Conservation (phyloP, 805 yeast genomes). For the Peterozyma toletana region DNA sequence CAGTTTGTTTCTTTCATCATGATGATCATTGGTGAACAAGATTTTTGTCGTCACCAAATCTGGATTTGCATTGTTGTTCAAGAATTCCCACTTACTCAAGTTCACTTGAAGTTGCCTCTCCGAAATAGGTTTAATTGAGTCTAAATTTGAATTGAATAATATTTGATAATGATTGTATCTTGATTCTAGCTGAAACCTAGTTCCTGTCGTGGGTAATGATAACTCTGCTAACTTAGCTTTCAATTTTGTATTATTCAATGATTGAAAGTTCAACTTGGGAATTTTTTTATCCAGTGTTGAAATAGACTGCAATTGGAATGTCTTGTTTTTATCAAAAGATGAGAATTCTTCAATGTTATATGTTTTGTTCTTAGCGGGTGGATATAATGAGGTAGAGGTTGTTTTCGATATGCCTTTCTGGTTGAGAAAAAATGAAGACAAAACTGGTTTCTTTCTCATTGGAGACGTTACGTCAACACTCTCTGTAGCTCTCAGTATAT, state of each 20-base stretch:
- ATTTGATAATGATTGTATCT: constrained; percentile 74
- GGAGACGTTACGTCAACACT: constrained; percentile 13
- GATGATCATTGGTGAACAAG: background rate
- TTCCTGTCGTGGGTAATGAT: constrained; percentile 56
- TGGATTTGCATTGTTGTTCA: constrained; percentile 15
- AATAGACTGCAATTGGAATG: constrained; percentile 17
- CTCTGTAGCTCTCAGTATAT: constrained; percentile 4
- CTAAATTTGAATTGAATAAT: constrained; percentile 76
- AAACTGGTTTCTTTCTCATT: constrained; percentile 2
- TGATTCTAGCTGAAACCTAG: constrained; percentile 53
- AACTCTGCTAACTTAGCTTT: constrained; percentile 49
- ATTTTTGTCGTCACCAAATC: constrained; percentile 13
- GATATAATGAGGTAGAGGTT: constrained; percentile 6
- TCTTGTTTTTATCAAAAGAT: constrained; percentile 23
- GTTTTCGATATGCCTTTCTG: background rate
- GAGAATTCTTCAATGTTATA: constrained; percentile 15
- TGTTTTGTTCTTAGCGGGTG: constrained; percentile 11
- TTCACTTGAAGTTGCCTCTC: constrained; percentile 47
- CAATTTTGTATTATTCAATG: constrained; percentile 51
- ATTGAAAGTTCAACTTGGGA: constrained; percentile 58
- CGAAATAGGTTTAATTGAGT: constrained; percentile 57
- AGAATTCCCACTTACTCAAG: constrained; percentile 61
- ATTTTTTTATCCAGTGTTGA: constrained; percentile 28
- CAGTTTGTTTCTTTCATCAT: background rate
- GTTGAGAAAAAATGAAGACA: background rate